phyloP scores from a whole-genome alignment of 768 basidiomycete species.

The Floccularia luteovirens region DNA sequence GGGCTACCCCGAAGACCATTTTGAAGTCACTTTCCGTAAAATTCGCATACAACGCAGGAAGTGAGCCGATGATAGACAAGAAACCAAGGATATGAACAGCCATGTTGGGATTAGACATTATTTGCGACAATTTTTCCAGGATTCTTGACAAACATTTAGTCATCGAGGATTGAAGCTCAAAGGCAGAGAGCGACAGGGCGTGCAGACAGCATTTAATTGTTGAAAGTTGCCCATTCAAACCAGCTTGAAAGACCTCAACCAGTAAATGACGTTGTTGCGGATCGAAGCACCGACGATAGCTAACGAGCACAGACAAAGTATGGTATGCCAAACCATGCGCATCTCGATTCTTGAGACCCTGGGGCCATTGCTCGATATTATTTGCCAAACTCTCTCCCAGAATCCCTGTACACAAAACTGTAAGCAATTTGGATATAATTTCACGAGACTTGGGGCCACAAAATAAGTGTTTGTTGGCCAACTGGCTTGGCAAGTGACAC shows the following conservation, averaged over 20 bases:
- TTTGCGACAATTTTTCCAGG: constrained; percentile 81
- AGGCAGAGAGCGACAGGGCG: constrained; percentile 80
- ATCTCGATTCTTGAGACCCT: constrained; percentile 63
- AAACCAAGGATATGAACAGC: constrained; percentile 96
- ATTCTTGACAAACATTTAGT: constrained; percentile 75
- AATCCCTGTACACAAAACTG: constrained; percentile 61
- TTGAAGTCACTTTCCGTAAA: constrained; percentile 89
- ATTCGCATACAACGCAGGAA: constrained; percentile 75
- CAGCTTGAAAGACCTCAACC: constrained; percentile 67
- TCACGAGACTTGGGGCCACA: constrained; percentile 79
- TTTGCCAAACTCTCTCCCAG: constrained; percentile 48
- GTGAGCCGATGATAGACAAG: constrained; percentile 78
- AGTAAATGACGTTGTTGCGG: constrained; percentile 54
- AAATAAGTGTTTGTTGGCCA: constrained; percentile 94
- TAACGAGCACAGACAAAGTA: constrained; percentile 79
- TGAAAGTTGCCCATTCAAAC: constrained; percentile 60
- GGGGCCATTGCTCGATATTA: constrained; percentile 51
- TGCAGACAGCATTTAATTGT: constrained; percentile 88
- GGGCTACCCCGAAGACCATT: constrained; percentile 89
- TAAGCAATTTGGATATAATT: constrained; percentile 55
- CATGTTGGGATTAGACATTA: constrained; percentile 91
- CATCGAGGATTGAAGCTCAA: constrained; percentile 78
- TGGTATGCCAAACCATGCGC: constrained; percentile 86
- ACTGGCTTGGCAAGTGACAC: constrained; percentile 84
- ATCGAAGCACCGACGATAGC: constrained; percentile 79